Percentiles rank a stretch among this genome's conserved stretches.
Conservation (phyloP, 192 early-diverging fungal genomes). For the Coemansia sp. region DNA sequence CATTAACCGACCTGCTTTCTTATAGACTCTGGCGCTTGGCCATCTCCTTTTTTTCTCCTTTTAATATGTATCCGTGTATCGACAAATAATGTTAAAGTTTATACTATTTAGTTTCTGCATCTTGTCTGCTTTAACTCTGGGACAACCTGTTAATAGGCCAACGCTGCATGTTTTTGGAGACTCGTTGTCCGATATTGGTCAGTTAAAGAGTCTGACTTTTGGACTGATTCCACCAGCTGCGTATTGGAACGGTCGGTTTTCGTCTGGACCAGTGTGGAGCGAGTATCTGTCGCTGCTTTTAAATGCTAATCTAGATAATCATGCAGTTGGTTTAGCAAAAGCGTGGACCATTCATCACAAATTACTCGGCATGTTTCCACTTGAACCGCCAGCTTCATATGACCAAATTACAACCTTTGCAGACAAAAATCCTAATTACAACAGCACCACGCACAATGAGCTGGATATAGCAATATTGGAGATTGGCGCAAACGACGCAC, state of each 20-base stretch:
- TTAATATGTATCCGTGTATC: not conserved
- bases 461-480: constrained; percentile 31
- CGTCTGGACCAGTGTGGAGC: constrained; percentile 41
- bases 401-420: constrained; percentile 31
- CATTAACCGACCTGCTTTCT: not conserved
- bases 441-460: not conserved
- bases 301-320: constrained; percentile 9
- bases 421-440: not conserved
- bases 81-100: not conserved
- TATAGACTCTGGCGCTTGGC: not conserved
- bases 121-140: not conserved
- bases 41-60: not conserved
- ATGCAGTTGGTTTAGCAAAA: constrained; percentile 35
- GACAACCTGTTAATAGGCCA: constrained; percentile 5
- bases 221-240: constrained; percentile 23
- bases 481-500: constrained; percentile 35
- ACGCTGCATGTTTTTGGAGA: constrained; percentile 46
- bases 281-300: constrained; percentile 30
- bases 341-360: constrained; percentile 6
- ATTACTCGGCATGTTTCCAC: constrained; percentile 14
- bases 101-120: not conserved
- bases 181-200: constrained; percentile 43
- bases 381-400: constrained; percentile 26
- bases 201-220: constrained; percentile 20
- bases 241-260: constrained; percentile 51